Conservation (phyloP, 2,329 filamentous ascomycete species). For the Ilyonectria destructans region DNA sequence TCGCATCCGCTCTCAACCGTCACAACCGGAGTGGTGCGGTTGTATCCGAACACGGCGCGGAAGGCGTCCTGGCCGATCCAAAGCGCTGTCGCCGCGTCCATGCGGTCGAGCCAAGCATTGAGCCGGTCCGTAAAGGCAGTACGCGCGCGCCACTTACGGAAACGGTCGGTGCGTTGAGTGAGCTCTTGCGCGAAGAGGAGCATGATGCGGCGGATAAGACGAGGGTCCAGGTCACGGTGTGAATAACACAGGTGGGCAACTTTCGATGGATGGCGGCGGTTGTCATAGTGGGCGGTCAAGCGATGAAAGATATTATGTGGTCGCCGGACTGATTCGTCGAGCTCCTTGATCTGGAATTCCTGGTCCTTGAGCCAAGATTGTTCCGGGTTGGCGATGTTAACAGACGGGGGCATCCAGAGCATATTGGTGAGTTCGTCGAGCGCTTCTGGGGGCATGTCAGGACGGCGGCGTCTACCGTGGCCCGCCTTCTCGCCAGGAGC, state of each 20-base stretch:
- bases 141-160: constrained; percentile 47
- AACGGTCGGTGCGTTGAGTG: constrained; percentile 51
- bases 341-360: constrained; percentile 39
- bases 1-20: constrained; percentile 61
- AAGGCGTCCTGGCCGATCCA: constrained; percentile 60
- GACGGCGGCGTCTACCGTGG: constrained; percentile 1
- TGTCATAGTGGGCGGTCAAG: constrained; percentile 51
- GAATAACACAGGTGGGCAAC: constrained; percentile 58
- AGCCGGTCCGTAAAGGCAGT: constrained; percentile 28
- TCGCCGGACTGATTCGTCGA: constrained; percentile 47
- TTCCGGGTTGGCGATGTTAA: constrained; percentile 49
- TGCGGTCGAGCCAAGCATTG: constrained; percentile 47
- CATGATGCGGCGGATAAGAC: constrained; percentile 63
- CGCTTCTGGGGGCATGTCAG: constrained; percentile 42
- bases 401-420: constrained; percentile 54
- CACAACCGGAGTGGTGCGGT: constrained; percentile 43
- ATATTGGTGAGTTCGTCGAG: constrained; percentile 55
- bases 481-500: too few species aligned
- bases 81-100: constrained; percentile 51
- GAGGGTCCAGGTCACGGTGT: constrained; percentile 61
- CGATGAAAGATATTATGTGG: constrained; percentile 53
- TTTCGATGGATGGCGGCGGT: constrained; percentile 43
- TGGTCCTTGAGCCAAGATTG: constrained; percentile 57
- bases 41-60: constrained; percentile 53
- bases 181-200: constrained; percentile 60